A percentile compares a stretch with the other conserved stretches of the same genome.
phyloP scores from a whole-genome alignment of 805 yeast species.

The Blastobotrys terrestris region DNA sequence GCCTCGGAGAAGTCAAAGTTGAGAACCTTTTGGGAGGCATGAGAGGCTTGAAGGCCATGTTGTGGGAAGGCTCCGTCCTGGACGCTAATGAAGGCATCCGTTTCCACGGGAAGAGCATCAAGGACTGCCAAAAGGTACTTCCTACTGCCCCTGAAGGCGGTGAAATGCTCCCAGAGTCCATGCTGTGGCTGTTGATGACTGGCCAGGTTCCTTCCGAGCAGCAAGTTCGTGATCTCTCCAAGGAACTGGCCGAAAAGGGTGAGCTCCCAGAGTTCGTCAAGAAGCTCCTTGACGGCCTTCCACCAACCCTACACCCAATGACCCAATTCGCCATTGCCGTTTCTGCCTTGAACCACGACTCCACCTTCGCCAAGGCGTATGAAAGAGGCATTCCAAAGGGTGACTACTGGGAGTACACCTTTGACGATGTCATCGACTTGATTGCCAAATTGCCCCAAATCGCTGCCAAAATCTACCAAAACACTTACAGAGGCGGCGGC shows the following conservation, averaged over 20 bases:
- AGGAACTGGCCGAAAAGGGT: constrained; percentile 73
- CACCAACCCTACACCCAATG: constrained; percentile 79
- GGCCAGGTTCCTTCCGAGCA: constrained; percentile 74
- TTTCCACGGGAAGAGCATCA: constrained; percentile 71
- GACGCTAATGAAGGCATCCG: constrained; percentile 73
- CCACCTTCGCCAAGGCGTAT: constrained; percentile 78
- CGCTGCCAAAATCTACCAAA: constrained; percentile 79
- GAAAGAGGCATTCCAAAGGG: constrained; percentile 76
- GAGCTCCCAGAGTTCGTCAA: constrained; percentile 72
- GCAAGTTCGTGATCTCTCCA: constrained; percentile 65
- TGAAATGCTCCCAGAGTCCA: constrained; percentile 66
- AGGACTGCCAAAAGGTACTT: constrained; percentile 59
- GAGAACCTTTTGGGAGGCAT: constrained; percentile 58
- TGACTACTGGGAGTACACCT: constrained; percentile 78
- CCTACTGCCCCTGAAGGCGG: constrained; percentile 51
- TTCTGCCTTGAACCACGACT: constrained; percentile 75
- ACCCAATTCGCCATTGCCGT: constrained; percentile 83
- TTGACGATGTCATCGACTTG: constrained; percentile 72
- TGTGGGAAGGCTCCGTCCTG: constrained; percentile 76
- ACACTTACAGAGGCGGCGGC: constrained; percentile 78
- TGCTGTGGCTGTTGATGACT: constrained; percentile 76
- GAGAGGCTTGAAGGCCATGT: constrained; percentile 69
- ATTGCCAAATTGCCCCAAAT: constrained; percentile 77
- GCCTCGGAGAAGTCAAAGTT: constrained; percentile 42
- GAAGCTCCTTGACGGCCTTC: constrained; percentile 66